Conservation (phyloP, 108 stramenopile species). For the Cyclotella atomus region DNA sequence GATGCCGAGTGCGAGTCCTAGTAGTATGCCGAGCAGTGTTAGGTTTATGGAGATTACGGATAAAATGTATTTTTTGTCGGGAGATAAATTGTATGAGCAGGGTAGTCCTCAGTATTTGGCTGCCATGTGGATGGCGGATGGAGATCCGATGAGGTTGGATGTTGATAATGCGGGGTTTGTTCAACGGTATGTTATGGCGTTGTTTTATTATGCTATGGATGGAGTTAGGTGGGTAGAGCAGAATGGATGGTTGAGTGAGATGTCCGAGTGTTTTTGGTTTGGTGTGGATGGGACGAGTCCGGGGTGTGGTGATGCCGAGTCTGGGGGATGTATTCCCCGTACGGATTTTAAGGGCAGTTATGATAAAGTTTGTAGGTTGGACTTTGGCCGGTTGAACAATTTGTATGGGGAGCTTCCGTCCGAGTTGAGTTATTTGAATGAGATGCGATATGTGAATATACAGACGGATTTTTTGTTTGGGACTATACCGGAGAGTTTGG, state of each 20-base stretch:
- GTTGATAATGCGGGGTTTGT: slow-evolving; percentile 42
- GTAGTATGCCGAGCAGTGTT: slow-evolving; percentile 17
- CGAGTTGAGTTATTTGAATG: slow-evolving; percentile 31
- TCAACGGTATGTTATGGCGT: slow-evolving; percentile 52
- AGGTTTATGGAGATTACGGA: slow-evolving; percentile 26
- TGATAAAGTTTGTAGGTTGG: slow-evolving; percentile 41
- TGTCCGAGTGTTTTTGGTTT: slow-evolving; percentile 38
- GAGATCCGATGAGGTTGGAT: slow-evolving; percentile 22
- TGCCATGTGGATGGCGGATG: slow-evolving; percentile 52
- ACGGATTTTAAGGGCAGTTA: slow-evolving; percentile 28
- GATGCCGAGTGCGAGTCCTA: slow-evolving; percentile 26
- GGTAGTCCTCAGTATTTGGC: slow-evolving; percentile 46
- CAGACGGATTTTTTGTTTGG: slow-evolving; percentile 28
- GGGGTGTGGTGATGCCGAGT: slow-evolving; percentile 22
- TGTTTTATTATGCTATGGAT: slow-evolving; percentile 60
- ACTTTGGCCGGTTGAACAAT: slow-evolving; percentile 24
- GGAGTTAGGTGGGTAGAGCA: slow-evolving; percentile 35
- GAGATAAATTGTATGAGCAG: slow-evolving; percentile 17
- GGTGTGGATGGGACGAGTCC: slow-evolving; percentile 29
- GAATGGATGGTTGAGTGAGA: slow-evolving; percentile 28
- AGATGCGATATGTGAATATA: slow-evolving; percentile 41
- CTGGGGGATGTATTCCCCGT: slow-evolving; percentile 30
- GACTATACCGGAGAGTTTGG: slow-evolving; percentile 24
- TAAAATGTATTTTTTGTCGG: slow-evolving; percentile 15
- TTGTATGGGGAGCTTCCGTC: slow-evolving; percentile 39